Evolutionary conservation across 2,329 filamentous ascomycete genomes (phyloP), one percentile per base, ranked within the genome.

Genomic region (Ascochyta fabae): DNA sequence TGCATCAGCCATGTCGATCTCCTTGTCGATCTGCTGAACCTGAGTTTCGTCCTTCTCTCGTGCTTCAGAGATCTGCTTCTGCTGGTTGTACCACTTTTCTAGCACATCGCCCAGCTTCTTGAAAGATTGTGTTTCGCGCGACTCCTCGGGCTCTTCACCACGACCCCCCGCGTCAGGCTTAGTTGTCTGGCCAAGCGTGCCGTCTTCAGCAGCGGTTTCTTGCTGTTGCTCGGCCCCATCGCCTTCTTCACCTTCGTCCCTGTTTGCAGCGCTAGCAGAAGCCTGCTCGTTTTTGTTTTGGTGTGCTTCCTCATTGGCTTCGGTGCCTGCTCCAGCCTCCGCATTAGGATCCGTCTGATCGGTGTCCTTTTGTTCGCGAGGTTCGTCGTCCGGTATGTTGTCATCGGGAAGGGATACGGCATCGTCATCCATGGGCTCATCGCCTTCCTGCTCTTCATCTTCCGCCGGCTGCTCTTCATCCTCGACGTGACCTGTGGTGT

Each of bases 101-200:
- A 99, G 82, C 6, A 92, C 89, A 78, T 99, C 92, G 22, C 95
- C 95, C 27, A 99, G 85, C 70, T 96, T 96, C 78, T 95, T 95
- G 82, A 97, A 96, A 1, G 92, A 90, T 64, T 95, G 86, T 41
- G 81, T 79, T 47, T 84, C 75, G 5, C 70, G 67, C 16, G 70
- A 67, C 34, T 80, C 75, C 62, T 81, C 72, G 15, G 75, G 53
- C 38, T 72, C 69, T 44, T 77, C 74, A 19, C 70, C 69, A n/a
- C 64, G 68, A 9, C 74, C 73, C 29, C 71, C 69, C 15, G 72
- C 72, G 50, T 77, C 71, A 40, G 71, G 71, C 13, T 70, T 67
- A 3, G 69, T 62, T 23, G 72, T 70, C 29, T 77, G 69, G 22
- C 69, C 71, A 24, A 73, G 75, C 7, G 77, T 79, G 12, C 87